Evolutionary conservation across 345 rosid genomes (phyloP).

Genomic region (Eucalyptus polyanthemos): DNA sequence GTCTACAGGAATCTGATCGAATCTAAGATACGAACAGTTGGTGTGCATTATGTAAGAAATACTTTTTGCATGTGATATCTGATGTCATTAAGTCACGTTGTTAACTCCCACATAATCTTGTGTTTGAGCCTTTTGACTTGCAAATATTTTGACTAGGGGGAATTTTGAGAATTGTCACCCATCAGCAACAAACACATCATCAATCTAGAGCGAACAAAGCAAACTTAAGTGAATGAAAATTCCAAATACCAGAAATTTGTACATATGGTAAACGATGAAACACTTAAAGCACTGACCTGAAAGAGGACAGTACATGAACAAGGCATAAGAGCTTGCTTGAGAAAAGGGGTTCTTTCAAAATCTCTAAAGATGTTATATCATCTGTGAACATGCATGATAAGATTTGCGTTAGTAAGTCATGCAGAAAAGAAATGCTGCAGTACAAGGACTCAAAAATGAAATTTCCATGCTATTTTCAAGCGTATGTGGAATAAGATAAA

Average conservation of each 20-base stretch:
- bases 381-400: not conserved
- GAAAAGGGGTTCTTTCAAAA: conserved; percentile 70
- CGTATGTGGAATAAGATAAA: not conserved
- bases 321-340: conserved; percentile 69
- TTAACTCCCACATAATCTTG: not conserved
- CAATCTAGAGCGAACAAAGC: not conserved
- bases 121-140: not conserved
- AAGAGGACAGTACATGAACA: conserved; percentile 61
- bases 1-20: not conserved
- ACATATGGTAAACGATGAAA: not conserved
- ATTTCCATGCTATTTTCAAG: not conserved
- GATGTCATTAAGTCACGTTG: not conserved
- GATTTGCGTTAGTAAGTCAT: not conserved
- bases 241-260: not conserved
- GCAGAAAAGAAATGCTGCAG: not conserved
- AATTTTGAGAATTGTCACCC: not conserved
- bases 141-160: not conserved
- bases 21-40: not conserved
- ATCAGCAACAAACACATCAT: not conserved
- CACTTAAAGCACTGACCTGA: conserved; percentile 51
- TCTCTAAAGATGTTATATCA: conserved; percentile 31
- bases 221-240: not conserved
- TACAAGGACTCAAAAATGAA: not conserved
- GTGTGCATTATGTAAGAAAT: not conserved
- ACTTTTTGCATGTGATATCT: not conserved